Evolutionary conservation across 345 rosid genomes (phyloP), one percentile per base, ranked within the genome.

Genomic region (Cochlearia excelsa): DNA sequence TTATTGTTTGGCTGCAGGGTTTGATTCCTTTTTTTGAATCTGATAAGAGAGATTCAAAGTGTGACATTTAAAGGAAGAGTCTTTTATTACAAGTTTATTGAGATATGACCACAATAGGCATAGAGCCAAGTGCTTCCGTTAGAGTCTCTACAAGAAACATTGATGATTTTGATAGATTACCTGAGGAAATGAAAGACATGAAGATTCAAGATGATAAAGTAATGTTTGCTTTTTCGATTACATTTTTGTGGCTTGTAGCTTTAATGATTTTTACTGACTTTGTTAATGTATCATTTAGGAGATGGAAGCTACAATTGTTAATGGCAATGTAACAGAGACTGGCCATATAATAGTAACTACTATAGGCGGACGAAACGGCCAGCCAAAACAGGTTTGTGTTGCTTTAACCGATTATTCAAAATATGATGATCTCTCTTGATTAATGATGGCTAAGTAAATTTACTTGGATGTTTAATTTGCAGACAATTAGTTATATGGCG

Each of bases 291-390:
- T 57, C 26, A 31, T 16, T 1, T 73, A 93, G 99, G 99, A 93
- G 77, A 81, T 85, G 85, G 99, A 93, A 81, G 96, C 96, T 30
- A 78, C 86, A 3, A 78, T 93, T 3, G 87, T 93, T 27, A 84
- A 93, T 51, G 94, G 95, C 40, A 87, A 85, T 68, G 86, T 94
- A 27, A 84, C 99, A 0, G 99, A 93, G 77, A 79, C 93, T 4
- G 97, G 99, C 11, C 97, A 89, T 78, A 86, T 93, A 46, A 93
- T 89, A 67, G 99, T 93, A 8, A 89, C 99, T 46, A 89, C 97
- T 10, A 89, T 87, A 67, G 99, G 97, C 43, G 99, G 99, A 60
- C 80, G 84, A 83, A 87, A 93, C 72, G 97, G 97, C 71, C 95
- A 89, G 69, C 94, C 95, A 5, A 93, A 85, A 63, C 97, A 86